These are phyloP conservation scores for Eucalyptus urophylla DNA, from an alignment of 345 rosid genomes.

Conservation along the genomic window DNA sequence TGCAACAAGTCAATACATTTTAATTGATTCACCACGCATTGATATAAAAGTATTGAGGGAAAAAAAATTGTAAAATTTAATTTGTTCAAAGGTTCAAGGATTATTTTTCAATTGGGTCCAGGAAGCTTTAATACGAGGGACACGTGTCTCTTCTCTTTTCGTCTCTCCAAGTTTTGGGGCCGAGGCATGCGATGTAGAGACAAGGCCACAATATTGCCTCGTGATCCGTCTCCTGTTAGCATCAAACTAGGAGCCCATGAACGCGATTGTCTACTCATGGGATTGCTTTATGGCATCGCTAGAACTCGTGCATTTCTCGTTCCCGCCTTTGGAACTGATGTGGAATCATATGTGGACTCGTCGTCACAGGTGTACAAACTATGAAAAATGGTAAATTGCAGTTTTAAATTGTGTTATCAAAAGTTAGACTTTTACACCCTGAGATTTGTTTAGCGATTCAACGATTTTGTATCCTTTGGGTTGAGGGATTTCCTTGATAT, in stretches of 20 bases:
- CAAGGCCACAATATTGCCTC: neutral
- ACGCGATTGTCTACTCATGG: neutral
- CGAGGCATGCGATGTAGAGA: neutral
- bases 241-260: neutral
- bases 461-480: neutral
- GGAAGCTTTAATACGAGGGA: neutral
- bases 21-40: neutral
- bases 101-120: neutral
- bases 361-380: neutral
- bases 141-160: neutral
- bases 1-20: neutral
- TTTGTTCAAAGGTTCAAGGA: neutral
- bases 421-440: neutral
- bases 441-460: neutral
- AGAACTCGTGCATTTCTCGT: neutral
- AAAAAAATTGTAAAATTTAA: neutral
- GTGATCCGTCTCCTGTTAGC: neutral
- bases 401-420: neutral
- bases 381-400: neutral
- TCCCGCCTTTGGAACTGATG: fast-evolving
- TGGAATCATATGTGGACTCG: neutral
- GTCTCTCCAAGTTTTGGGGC: neutral
- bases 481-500: neutral
- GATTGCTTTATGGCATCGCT: neutral
- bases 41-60: neutral